Evolutionary conservation across 805 yeast species (phyloP).

Genomic region (Kuraishia piskuri): DNA sequence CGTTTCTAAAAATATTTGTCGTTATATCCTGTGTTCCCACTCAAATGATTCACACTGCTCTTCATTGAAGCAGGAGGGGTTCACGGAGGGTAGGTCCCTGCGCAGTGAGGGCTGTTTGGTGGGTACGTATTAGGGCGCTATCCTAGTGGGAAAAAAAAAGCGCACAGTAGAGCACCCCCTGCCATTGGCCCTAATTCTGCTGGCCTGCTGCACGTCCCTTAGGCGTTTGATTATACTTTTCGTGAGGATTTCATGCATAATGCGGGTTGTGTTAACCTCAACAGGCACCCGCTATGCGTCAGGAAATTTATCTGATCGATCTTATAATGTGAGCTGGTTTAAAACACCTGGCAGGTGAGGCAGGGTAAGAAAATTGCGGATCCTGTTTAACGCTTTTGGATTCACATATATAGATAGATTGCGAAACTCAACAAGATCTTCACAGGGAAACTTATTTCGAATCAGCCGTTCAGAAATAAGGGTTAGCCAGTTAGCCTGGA

Average conservation of each 20-base stretch:
- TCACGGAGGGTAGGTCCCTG: background rate
- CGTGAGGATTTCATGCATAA: background rate
- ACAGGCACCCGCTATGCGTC: background rate
- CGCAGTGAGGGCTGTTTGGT: background rate
- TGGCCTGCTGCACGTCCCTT: background rate
- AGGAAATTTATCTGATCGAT: background rate
- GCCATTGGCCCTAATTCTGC: background rate
- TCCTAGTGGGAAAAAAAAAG: background rate
- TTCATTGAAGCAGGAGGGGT: background rate
- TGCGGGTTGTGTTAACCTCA: background rate
- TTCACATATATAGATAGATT: no score
- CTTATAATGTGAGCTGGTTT: background rate
- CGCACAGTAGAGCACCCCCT: background rate
- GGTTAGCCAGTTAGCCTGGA: no score
- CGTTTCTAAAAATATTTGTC: background rate
- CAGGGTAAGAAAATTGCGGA: background rate
- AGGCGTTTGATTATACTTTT: background rate
- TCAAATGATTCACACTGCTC: background rate
- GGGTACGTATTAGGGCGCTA: background rate
- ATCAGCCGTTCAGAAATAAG: background rate
- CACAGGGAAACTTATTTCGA: no score
- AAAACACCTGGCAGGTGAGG: no score
- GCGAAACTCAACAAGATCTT: no score
- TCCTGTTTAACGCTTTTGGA: no score
- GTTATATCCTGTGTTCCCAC: no score